phyloP scores from a whole-genome alignment of 106 monocot genomes.

The Dactylorhiza incarnata region DNA sequence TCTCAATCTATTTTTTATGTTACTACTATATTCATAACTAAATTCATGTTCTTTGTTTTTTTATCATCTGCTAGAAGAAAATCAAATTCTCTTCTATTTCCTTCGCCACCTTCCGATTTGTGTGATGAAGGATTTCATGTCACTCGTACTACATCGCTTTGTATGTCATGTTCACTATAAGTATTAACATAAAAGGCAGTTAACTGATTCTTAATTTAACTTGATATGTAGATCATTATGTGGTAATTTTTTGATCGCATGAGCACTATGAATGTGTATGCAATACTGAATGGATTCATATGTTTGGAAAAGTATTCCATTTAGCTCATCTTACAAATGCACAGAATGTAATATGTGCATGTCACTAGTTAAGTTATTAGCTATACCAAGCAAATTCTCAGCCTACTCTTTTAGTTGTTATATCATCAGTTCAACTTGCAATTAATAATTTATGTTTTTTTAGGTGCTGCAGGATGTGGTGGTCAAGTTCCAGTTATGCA shows the following conservation, averaged over 20 bases:
- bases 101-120: no score
- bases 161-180: background rate
- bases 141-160: no score
- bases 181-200: background rate
- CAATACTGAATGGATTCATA: no score
- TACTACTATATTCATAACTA: background rate
- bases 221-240: background rate
- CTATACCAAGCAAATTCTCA: background rate
- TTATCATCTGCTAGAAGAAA: background rate
- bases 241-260: background rate
- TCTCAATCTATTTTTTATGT: background rate
- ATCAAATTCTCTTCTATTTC: no score
- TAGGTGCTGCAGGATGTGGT: conserved; percentile 8
- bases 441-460: conserved; percentile 1
- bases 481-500: conserved; percentile 32
- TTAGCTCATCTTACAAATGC: no score
- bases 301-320: no score
- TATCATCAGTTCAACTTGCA: background rate
- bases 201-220: background rate
- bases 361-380: no score
- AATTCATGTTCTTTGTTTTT: no score
- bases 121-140: no score
- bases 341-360: no score
- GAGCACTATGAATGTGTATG: background rate
- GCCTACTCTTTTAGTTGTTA: background rate